Evolutionary conservation across 2,329 filamentous ascomycete species (phyloP).

Genomic region (Colletotrichum tropicale): DNA sequence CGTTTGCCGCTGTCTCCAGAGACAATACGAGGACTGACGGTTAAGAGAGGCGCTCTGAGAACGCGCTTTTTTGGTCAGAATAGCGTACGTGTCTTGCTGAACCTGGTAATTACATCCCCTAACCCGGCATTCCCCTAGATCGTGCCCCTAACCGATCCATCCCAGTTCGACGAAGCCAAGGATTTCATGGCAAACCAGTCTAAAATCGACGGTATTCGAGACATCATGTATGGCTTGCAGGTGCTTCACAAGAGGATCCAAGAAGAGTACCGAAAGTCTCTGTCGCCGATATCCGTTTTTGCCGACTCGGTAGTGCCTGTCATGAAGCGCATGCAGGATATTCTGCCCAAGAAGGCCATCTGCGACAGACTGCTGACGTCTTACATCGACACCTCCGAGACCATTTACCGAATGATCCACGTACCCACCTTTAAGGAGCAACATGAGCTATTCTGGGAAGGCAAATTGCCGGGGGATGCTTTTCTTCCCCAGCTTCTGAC

Average conservation of each 20-base stretch:
- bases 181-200: conserved; percentile 50
- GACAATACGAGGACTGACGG: conserved; percentile 54
- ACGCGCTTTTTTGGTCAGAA: conserved; percentile 60
- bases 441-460: conserved; percentile 58
- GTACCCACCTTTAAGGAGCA: conserved; percentile 55
- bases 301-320: conserved; percentile 64
- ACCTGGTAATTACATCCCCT: conserved; percentile 46
- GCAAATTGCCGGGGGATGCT: conserved; percentile 47
- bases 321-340: conserved; percentile 61
- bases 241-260: conserved; percentile 53
- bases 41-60: conserved; percentile 49
- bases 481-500: conserved; percentile 60
- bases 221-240: conserved; percentile 49
- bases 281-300: conserved; percentile 59
- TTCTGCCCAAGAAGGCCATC: conserved; percentile 53
- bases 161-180: conserved; percentile 58
- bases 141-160: conserved; percentile 15
- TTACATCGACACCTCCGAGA: conserved; percentile 57
- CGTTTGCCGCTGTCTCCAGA: conserved; percentile 37
- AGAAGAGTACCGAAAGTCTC: conserved; percentile 49
- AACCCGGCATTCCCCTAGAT: neutral
- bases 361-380: conserved; percentile 56
- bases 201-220: conserved; percentile 43
- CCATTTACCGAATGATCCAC: conserved; percentile 58
- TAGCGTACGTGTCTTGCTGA: conserved; percentile 56